Percentiles rank a stretch among this genome's conserved stretches.
phyloP scores from a whole-genome alignment of 345 rosid genomes.

The Citrus maxima region DNA sequence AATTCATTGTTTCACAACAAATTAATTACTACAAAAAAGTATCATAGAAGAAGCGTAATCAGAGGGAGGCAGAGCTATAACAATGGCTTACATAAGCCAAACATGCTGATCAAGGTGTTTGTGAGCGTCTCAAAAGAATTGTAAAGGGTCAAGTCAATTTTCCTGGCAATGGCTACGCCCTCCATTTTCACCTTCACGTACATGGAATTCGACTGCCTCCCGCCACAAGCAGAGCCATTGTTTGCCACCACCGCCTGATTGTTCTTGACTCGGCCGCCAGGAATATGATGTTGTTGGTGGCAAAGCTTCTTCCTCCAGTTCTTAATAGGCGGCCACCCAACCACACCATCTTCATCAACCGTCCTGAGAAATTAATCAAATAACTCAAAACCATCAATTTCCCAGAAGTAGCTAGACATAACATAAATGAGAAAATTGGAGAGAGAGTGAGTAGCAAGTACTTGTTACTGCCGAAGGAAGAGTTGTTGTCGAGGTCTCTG shows the following conservation, averaged over 20 bases:
- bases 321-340: conserved; percentile 48
- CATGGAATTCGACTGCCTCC: conserved; percentile 23
- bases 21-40: background rate
- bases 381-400: background rate
- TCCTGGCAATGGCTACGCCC: conserved; percentile 49
- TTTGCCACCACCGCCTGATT: conserved; percentile 6
- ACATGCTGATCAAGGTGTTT: conserved; percentile 37
- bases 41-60: background rate
- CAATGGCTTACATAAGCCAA: conserved; percentile 27
- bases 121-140: conserved; percentile 31
- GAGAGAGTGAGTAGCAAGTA: conserved; percentile 1
- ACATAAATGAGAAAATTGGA: too few species aligned
- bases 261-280: background rate
- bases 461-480: conserved; percentile 17
- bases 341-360: conserved; percentile 19
- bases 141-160: conserved; percentile 36
- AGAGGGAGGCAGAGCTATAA: background rate
- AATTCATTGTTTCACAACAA: background rate
- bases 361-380: conserved; percentile 2
- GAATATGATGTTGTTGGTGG: background rate
- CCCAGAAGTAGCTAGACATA: background rate
- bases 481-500: background rate
- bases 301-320: conserved; percentile 13
- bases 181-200: conserved; percentile 55
- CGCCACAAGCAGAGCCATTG: conserved; percentile 12